These are phyloP conservation scores for Cryoendolithus antarcticus DNA, from an alignment of 2,329 filamentous ascomycete genomes.

Conservation along the genomic window DNA sequence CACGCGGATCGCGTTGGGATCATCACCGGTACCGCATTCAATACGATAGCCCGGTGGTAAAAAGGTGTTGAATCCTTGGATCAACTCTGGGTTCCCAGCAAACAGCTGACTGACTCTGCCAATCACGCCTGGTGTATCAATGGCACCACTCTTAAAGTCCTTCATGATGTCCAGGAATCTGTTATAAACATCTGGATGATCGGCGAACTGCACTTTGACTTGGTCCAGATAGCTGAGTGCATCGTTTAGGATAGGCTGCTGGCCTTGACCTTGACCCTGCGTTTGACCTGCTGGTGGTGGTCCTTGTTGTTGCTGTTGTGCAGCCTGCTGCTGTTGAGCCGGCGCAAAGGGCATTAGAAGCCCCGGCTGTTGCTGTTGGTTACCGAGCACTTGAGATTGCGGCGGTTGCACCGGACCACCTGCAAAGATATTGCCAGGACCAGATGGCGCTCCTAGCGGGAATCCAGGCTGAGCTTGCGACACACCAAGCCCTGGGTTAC, in stretches of 20 bases:
- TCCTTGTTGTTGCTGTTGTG: constrained; percentile 15
- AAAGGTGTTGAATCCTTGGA: constrained; percentile 98
- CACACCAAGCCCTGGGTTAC: constrained; percentile 40
- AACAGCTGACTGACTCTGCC: constrained; percentile 93
- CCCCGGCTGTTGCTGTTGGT: constrained; percentile 36
- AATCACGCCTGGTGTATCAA: constrained; percentile 95
- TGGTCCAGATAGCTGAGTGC: constrained; percentile 94
- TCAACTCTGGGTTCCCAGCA: constrained; percentile 73
- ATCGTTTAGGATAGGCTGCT: constrained; percentile 75
- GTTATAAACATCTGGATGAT: constrained; percentile 96
- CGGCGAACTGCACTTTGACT: constrained; percentile 94
- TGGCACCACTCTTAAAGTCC: constrained; percentile 96
- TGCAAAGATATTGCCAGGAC: constrained; percentile 55
- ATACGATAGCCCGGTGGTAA: constrained; percentile 89
- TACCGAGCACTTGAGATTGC: constrained; percentile 27
- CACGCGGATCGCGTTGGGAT: constrained; percentile 90
- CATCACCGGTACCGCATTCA: constrained; percentile 85
- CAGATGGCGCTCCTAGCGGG: constrained; percentile 46
- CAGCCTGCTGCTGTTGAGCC: constrained; percentile 15
- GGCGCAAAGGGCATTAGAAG: constrained; percentile 34
- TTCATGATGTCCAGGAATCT: constrained; percentile 98
- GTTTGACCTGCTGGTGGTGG: constrained; percentile 9
- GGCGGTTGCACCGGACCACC: constrained; percentile 58
- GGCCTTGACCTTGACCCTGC: constrained; percentile 54
- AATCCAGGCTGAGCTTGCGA: constrained; percentile 32